Evolutionary conservation across 148 eudicot species (phyloP).

Genomic region (Chenopodium album): DNA sequence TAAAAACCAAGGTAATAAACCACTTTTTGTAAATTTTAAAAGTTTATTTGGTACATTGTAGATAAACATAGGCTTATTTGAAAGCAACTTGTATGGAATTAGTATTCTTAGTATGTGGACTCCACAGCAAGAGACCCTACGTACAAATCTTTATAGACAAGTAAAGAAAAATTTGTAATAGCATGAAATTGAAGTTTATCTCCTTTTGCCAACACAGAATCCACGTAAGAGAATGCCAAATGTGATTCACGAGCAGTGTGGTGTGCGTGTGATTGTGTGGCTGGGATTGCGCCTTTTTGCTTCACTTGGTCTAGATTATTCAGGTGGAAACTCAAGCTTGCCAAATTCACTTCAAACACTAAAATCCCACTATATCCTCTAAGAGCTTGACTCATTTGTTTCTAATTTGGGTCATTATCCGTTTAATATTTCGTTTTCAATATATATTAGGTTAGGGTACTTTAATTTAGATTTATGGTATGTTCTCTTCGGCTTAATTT

Average conservation of each 20-base stretch:
- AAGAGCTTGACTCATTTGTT: neutral
- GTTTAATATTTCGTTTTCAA: too few relatives aligned
- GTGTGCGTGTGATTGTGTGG: neutral
- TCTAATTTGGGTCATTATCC: too few relatives aligned
- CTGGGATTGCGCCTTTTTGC: neutral
- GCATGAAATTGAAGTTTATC: neutral
- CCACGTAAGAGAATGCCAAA: conserved; percentile 11
- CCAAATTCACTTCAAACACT: neutral
- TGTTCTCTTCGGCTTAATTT: too few relatives aligned
- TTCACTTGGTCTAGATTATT: neutral
- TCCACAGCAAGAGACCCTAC: neutral
- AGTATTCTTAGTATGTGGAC: neutral
- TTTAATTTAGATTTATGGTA: too few relatives aligned
- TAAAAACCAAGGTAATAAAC: too few relatives aligned
- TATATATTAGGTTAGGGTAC: too few relatives aligned
- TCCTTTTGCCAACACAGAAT: neutral
- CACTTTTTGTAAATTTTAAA: too few relatives aligned
- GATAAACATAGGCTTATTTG: neutral
- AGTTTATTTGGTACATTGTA: too few relatives aligned
- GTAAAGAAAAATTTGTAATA: neutral
- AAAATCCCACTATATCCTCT: too few relatives aligned
- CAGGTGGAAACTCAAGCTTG: neutral
- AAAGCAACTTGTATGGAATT: neutral
- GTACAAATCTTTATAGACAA: neutral
- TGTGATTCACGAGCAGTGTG: neutral